Evolutionary conservation across 371 early-diverging fungal species (phyloP), one percentile per base, ranked within the genome.

Genomic region (Choanephora cucurbitarum): DNA sequence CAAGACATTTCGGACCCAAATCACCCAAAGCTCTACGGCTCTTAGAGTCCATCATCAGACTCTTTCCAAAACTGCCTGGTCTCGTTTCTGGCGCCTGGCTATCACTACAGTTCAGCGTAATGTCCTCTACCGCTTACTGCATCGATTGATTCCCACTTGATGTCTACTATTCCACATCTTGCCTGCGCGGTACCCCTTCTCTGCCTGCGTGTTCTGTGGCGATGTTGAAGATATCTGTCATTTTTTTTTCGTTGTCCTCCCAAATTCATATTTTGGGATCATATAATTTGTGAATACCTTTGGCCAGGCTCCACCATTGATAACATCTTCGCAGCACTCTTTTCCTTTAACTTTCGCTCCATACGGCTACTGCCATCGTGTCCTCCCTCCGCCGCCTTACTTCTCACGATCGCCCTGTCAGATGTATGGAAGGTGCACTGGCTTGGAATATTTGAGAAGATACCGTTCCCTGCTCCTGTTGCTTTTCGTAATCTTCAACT

Each of bases 111-210:
- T 42, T 17, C 28, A 39, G 22, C 24, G 42, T 13, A 51, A 50
- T 22, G 22, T 42, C n/a, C 21, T 39, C 10, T 51, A 24, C 23
- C 52, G 52, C 17, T 51, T 51, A 23, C 40, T 41, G 5, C 52
- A 51, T 40, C 40, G 52, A 14, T 14, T 41, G 11, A 21, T 23
- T n/a, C 48, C 48, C 5, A 17, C 19, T n/a, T 15, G 28, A 47
- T 17, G 37, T 9, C 37, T 37, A 13, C 14, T 37, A 37, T 37
- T 14, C 2, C 37, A 37, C 14, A 13, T 37, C 37, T 37, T 37
- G 18, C 48, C 28, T 31, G 14, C 33, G 7, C 15, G 15, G 3
- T 31, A 31, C 17, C 5, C 48, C 17, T 48, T 32, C 14, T n/a
- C 28, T 32, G n/a, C 33, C 28, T 48, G 48, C 32, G 13, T 3